Percentiles rank a stretch among this genome's conserved stretches.
These are phyloP conservation scores for Suillus clintonianus DNA, from an alignment of 768 basidiomycete genomes.

Conservation along the genomic window DNA sequence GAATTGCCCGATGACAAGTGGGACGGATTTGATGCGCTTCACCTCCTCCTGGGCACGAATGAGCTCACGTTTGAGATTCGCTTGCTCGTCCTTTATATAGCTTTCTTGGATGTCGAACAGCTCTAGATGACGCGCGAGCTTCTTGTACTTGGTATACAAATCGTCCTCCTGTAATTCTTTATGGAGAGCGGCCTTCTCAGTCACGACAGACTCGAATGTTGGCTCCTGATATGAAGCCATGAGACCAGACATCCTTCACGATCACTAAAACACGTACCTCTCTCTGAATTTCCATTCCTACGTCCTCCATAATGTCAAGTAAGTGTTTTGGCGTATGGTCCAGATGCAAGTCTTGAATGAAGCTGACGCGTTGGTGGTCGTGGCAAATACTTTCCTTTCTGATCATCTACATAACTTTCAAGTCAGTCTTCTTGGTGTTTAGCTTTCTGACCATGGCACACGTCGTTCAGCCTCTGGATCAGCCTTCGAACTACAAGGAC, in stretches of 20 bases:
- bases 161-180: slow-evolving; percentile 90
- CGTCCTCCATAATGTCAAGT: slow-evolving; percentile 73
- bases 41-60: slow-evolving; percentile 99
- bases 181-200: slow-evolving; percentile 85
- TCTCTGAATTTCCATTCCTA: slow-evolving; percentile 82
- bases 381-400: slow-evolving; percentile 34
- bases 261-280: slow-evolving; percentile 52
- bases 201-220: slow-evolving; percentile 83
- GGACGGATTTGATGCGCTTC: slow-evolving; percentile 98
- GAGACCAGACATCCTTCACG: slow-evolving; percentile 4
- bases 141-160: slow-evolving; percentile 96
- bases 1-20: slow-evolving; percentile 98
- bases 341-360: not conserved
- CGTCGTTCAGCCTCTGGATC: slow-evolving; percentile 82
- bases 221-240: slow-evolving; percentile 63
- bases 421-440: not conserved
- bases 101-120: slow-evolving; percentile 93
- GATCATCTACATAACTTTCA: not conserved
- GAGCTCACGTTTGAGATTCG: slow-evolving; percentile 95
- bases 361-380: slow-evolving; percentile 31
- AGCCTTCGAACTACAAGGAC: slow-evolving; percentile 97
- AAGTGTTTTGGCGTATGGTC: slow-evolving; percentile 10
- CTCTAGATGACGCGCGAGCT: slow-evolving; percentile 90
- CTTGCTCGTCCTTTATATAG: slow-evolving; percentile 99
- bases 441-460: slow-evolving; percentile 64